These are phyloP conservation scores for Podospora fimiseda DNA, from an alignment of 495 filamentous ascomycete species.

Conservation along the genomic window DNA sequence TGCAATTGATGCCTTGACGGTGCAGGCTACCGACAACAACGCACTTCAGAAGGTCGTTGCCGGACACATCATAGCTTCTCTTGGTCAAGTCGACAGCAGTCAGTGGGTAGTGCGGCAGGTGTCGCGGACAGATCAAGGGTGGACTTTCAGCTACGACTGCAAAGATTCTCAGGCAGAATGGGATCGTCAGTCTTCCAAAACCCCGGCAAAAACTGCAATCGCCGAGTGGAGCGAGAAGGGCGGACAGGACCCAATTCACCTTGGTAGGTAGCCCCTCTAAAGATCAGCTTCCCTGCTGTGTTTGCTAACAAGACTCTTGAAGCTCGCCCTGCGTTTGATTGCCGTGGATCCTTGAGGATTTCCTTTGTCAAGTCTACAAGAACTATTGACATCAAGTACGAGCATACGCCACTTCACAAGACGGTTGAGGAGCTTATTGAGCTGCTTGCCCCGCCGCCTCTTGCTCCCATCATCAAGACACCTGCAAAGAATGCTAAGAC, in stretches of 20 bases:
- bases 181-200: constrained; percentile 37
- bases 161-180: constrained; percentile 42
- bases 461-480: constrained; percentile 12
- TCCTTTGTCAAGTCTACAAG: constrained; percentile 34
- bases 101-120: constrained; percentile 37
- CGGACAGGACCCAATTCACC: constrained; percentile 33
- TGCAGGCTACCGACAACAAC: constrained; percentile 38
- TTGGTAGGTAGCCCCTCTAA: constrained; percentile 26
- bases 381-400: constrained; percentile 39
- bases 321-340: constrained; percentile 48
- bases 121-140: constrained; percentile 35
- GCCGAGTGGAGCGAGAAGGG: constrained; percentile 37
- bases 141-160: constrained; percentile 44
- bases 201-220: constrained; percentile 27
- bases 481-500: constrained; percentile 32
- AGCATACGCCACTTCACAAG: constrained; percentile 42
- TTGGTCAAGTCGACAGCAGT: constrained; percentile 35
- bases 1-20: constrained; percentile 35
- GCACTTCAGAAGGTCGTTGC: constrained; percentile 35
- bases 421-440: constrained; percentile 38
- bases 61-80: constrained; percentile 33
- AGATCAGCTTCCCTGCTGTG: not conserved
- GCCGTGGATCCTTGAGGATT: constrained; percentile 39
- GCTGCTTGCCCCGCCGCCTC: constrained; percentile 29
- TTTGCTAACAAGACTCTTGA: constrained; percentile 13